phyloP scores from a whole-genome alignment of 2,329 filamentous ascomycete species.

The Sporothrix sp. region DNA sequence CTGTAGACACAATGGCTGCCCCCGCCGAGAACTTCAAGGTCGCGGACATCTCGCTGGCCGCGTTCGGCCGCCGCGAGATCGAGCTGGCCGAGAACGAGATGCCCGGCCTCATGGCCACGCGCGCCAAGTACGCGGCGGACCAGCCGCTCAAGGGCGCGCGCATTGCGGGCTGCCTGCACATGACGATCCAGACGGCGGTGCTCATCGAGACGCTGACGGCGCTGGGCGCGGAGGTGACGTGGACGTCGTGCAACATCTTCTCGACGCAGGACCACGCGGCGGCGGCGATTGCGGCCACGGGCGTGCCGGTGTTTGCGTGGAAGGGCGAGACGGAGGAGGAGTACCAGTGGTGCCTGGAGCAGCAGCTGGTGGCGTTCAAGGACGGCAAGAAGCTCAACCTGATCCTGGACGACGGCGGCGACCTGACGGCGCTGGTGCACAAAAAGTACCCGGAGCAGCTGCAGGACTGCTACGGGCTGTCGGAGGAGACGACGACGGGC shows the following conservation, averaged over 20 bases:
- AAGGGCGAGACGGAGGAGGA: conserved; percentile 97
- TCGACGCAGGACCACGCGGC: conserved; percentile 98
- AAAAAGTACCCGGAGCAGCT: conserved; percentile 97
- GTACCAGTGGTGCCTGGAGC: conserved; percentile 99
- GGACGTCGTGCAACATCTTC: conserved; percentile 99
- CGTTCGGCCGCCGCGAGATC: conserved; percentile 98
- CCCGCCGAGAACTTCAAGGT: conserved; percentile 96
- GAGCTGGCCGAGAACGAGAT: conserved; percentile 95
- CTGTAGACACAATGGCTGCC: conserved; percentile 49
- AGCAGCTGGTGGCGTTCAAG: conserved; percentile 96
- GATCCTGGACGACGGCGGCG: conserved; percentile 97
- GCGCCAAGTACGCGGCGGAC: conserved; percentile 80
- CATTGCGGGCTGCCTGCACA: conserved; percentile 97
- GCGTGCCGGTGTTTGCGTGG: conserved; percentile 75
- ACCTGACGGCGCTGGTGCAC: conserved; percentile 93
- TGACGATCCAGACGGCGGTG: conserved; percentile 99
- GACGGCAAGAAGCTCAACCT: conserved; percentile 94
- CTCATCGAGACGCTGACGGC: conserved; percentile 94
- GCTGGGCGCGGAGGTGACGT: conserved; percentile 96
- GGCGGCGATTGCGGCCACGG: conserved; percentile 87
- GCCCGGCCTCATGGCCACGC: conserved; percentile 95
- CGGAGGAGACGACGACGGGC: conserved; percentile 98
- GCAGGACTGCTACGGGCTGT: conserved; percentile 95
- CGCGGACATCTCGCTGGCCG: conserved; percentile 92
- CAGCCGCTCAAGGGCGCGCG: conserved; percentile 91